phyloP scores from a whole-genome alignment of 2,329 filamentous ascomycete species.

The Ophiosphaerella herpotricha region DNA sequence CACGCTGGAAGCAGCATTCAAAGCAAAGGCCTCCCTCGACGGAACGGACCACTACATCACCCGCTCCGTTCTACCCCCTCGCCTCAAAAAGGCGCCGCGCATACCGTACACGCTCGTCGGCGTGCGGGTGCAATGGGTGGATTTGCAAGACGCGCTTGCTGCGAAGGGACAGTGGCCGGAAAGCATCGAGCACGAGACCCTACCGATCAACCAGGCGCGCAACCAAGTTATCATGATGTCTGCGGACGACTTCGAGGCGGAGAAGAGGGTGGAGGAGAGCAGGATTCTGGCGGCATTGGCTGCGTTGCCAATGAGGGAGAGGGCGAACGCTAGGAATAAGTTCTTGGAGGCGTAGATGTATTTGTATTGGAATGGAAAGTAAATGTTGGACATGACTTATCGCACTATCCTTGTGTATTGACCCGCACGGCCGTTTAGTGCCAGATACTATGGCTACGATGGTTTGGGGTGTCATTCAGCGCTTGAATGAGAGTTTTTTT shows the following conservation, averaged over 20 bases:
- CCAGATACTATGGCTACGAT: too few species aligned
- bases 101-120: conserved; percentile 30
- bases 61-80: conserved; percentile 28
- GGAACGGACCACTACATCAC: conserved; percentile 25
- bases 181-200: conserved; percentile 25
- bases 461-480: background rate
- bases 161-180: conserved; percentile 26
- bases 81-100: conserved; percentile 19
- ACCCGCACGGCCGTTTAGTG: too few species aligned
- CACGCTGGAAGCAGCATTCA: conserved; percentile 28
- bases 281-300: conserved; percentile 14
- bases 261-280: conserved; percentile 22
- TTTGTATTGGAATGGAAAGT: background rate
- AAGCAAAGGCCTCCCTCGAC: conserved; percentile 21
- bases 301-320: background rate
- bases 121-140: conserved; percentile 40
- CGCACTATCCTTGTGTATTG: too few species aligned
- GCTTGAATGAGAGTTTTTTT: too few species aligned
- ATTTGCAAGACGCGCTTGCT: conserved; percentile 40
- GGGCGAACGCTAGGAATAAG: background rate
- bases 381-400: background rate
- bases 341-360: background rate
- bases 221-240: conserved; percentile 17
- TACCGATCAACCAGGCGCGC: conserved; percentile 18
- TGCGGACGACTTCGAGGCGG: conserved; percentile 24